phyloP scores from a whole-genome alignment of 148 eudicot species.

The Chenopodium suecicum region DNA sequence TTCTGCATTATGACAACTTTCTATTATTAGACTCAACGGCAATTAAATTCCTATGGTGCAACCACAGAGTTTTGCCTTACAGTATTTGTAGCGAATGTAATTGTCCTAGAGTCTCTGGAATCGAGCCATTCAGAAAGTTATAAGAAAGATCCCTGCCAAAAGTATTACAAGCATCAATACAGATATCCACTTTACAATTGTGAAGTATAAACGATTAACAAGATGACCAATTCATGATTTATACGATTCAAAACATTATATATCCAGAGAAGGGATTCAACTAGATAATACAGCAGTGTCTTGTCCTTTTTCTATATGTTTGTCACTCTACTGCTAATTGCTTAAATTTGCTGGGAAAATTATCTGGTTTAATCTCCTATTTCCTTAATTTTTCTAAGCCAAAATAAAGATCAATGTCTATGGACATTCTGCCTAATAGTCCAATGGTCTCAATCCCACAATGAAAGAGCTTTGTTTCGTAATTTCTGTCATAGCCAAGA shows the following conservation, averaged over 20 bases:
- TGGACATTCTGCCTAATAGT: neutral
- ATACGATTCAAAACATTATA: neutral
- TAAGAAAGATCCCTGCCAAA: slow-evolving; percentile 88
- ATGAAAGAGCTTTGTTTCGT: neutral
- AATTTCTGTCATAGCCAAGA: neutral
- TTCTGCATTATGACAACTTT: slow-evolving; percentile 39
- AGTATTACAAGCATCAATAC: neutral
- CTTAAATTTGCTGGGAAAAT: neutral
- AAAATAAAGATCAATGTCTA: neutral
- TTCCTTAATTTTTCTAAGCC: neutral
- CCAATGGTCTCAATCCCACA: neutral
- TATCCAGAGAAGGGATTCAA: neutral
- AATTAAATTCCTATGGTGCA: neutral
- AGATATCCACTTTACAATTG: slow-evolving; percentile 4
- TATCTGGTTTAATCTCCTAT: neutral
- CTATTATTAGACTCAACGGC: neutral
- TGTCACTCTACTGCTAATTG: neutral
- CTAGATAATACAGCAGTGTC: slow-evolving; percentile 3
- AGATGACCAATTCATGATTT: neutral
- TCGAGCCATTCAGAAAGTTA: slow-evolving; percentile 87
- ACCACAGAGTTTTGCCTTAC: slow-evolving; percentile 42
- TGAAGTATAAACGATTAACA: neutral
- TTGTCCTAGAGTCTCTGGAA: slow-evolving; percentile 87
- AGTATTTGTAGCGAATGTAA: slow-evolving; percentile 59
- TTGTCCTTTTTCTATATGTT: neutral